A percentile compares a stretch with the other conserved stretches of the same genome.
These are phyloP conservation scores for Fusarium acutatum DNA, from an alignment of 2,329 filamentous ascomycete species.

Conservation along the genomic window DNA sequence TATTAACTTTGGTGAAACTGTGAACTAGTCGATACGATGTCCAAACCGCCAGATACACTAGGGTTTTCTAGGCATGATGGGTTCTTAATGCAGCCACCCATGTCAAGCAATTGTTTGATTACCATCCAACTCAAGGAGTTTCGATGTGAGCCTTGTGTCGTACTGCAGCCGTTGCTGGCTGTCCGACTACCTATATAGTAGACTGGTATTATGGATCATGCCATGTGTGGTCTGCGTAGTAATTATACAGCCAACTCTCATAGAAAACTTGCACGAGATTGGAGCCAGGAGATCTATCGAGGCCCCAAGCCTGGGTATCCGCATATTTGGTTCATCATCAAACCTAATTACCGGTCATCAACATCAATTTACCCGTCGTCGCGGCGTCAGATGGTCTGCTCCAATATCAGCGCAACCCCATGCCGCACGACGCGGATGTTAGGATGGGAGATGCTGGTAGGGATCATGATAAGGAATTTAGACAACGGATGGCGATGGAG, in stretches of 20 bases:
- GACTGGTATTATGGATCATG: background rate
- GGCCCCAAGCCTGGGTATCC: constrained; percentile 3
- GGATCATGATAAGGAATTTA: constrained; percentile 37
- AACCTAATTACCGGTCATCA: constrained; percentile 6
- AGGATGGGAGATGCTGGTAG: constrained; percentile 31
- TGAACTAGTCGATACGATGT: constrained; percentile 25
- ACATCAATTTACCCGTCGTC: constrained; percentile 9
- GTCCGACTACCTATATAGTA: background rate
- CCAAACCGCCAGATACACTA: constrained; percentile 25
- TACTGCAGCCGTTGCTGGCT: constrained; percentile 5
- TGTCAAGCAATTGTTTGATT: constrained; percentile 1
- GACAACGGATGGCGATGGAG: constrained; percentile 12
- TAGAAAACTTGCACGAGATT: constrained; percentile 10
- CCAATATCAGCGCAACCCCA: constrained; percentile 23
- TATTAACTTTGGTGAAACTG: constrained; percentile 8
- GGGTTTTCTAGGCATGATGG: constrained; percentile 11
- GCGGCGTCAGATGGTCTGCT: constrained; percentile 5
- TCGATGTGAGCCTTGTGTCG: background rate
- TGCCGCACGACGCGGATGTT: constrained; percentile 26
- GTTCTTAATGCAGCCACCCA: constrained; percentile 5
- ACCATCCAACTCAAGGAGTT: background rate
- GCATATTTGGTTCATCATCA: constrained; percentile 8
- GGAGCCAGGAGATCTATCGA: background rate
- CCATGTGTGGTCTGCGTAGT: background rate
- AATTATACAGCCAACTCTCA: background rate